phyloP scores from a whole-genome alignment of 2,329 filamentous ascomycete species.

The Alternaria dauci region DNA sequence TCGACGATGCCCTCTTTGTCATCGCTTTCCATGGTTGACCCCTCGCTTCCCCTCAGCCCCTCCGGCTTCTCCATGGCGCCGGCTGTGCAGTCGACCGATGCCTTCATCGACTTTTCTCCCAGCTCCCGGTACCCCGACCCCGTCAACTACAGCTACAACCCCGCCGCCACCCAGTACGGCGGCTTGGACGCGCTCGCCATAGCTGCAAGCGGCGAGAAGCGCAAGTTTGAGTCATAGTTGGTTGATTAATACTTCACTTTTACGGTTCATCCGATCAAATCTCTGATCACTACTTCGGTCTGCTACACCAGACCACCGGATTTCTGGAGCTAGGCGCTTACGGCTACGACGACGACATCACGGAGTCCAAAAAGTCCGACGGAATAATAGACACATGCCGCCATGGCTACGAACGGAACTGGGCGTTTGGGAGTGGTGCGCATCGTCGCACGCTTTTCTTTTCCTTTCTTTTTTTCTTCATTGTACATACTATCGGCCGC shows the following conservation, averaged over 20 bases:
- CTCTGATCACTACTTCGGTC: constrained; percentile 5
- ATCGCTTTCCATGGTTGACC: constrained; percentile 39
- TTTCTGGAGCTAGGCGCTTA: constrained; percentile 22
- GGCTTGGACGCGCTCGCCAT: constrained; percentile 51
- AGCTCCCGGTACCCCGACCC: constrained; percentile 46
- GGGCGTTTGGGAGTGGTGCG: constrained; percentile 24
- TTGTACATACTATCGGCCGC: constrained; percentile 25
- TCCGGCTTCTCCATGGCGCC: constrained; percentile 39
- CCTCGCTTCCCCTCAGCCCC: constrained; percentile 40
- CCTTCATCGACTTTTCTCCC: constrained; percentile 33
- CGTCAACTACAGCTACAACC: constrained; percentile 34
- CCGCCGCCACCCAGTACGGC: constrained; percentile 34
- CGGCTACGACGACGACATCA: constrained; percentile 14
- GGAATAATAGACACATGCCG: constrained; percentile 52
- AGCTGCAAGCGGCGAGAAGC: constrained; percentile 50
- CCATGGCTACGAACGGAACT: constrained; percentile 49
- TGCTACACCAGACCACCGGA: background rate
- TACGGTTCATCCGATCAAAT: constrained; percentile 7
- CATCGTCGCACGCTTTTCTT: constrained; percentile 19
- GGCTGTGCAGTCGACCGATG: constrained; percentile 38
- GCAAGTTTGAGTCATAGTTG: constrained; percentile 42
- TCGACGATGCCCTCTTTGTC: constrained; percentile 31
- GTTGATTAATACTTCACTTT: background rate
- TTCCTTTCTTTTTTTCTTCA: constrained; percentile 21
- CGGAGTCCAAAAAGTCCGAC: constrained; percentile 37